phyloP scores from a whole-genome alignment of 371 early-diverging fungal genomes.

The Rhizopus sp. region DNA sequence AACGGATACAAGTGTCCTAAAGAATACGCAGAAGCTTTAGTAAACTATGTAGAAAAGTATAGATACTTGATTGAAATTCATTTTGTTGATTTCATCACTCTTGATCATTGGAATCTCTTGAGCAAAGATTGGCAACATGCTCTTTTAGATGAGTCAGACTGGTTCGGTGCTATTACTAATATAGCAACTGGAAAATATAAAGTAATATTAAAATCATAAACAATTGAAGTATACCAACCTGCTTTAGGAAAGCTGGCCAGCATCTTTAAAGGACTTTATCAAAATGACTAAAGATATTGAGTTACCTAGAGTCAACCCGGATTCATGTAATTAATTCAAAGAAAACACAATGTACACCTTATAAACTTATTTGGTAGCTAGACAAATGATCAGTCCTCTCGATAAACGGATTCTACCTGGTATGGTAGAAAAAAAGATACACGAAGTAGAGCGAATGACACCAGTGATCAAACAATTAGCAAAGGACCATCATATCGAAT shows the following conservation, averaged over 20 bases:
- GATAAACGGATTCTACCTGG: conserved; percentile 50
- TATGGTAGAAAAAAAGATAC: conserved; percentile 78
- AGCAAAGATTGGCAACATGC: conserved; percentile 40
- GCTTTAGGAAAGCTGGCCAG: conserved; percentile 27
- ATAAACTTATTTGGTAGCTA: conserved; percentile 1
- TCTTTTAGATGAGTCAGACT: conserved; percentile 16
- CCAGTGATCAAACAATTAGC: conserved; percentile 58
- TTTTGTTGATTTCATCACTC: conserved; percentile 52
- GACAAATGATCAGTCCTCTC: conserved; percentile 13
- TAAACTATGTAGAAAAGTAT: conserved; percentile 25
- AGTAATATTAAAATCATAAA: not conserved
- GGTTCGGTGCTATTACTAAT: conserved; percentile 21
- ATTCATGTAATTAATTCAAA: conserved; percentile 14
- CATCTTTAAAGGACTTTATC: conserved; percentile 21
- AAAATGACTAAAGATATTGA: conserved; percentile 22
- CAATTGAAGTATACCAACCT: not conserved
- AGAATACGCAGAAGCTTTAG: conserved; percentile 34
- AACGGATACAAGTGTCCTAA: not conserved
- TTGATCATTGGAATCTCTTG: conserved; percentile 37
- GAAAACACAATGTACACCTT: not conserved
- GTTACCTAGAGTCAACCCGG: conserved; percentile 19
- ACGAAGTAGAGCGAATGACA: conserved; percentile 68
- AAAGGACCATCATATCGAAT: conserved; percentile 31
- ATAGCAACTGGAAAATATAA: conserved; percentile 28
- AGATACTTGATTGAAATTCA: conserved; percentile 36